Evolutionary conservation across 257 asterid species (phyloP), one percentile per base, ranked within the genome.

Genomic region (Misopates orontium): DNA sequence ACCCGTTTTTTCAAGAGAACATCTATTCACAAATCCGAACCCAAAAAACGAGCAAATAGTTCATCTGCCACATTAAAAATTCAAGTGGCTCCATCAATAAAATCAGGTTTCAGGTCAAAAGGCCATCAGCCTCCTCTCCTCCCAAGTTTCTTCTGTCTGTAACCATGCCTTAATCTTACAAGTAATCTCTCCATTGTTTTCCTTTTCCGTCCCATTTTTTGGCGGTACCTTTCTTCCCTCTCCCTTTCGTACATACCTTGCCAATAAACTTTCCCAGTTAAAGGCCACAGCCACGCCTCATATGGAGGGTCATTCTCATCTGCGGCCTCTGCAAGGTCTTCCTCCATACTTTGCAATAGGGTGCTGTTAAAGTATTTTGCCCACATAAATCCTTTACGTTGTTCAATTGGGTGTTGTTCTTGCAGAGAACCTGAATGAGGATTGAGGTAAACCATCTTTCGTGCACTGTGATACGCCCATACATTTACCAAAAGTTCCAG

Each of bases 311-410:
- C 95, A 44, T 75, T 60, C 44, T 94, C 99, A 45, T 94, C 99
- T 44, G 96, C 95, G 73, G 97, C 97, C 78, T 94, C 96, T 24
- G 96, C 99, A 17, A 94, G 87, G 83, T 90, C 96, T 80, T 93
- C 99, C 40, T 93, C 99, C 97, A 90, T 93, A 53, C 83, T 88
- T 80, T 87, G 86, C 71, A 93, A 62, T 57, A 88, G 70, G 11
- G 90, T 71, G 13, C 48, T 15, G 73, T 86, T 82, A 82, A 93
- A 87, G 80, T 84, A 93, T 62, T 87, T 87, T 0, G 80, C 74
- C 99, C 99, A 90, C 95, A 90, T 84, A 48, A 78, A 84, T 67
- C 86, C 90, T 76, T 60, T 86, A 62, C 99, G 83, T 61, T 79
- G 86, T 71, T 86, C 91, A 40, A 93, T 21, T 1, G 79, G 90